A percentile compares a stretch with the other conserved stretches of the same genome.
These are phyloP conservation scores for Phalaenopsis hybrid DNA, from an alignment of 116 monocot species.

Conservation along the genomic window DNA sequence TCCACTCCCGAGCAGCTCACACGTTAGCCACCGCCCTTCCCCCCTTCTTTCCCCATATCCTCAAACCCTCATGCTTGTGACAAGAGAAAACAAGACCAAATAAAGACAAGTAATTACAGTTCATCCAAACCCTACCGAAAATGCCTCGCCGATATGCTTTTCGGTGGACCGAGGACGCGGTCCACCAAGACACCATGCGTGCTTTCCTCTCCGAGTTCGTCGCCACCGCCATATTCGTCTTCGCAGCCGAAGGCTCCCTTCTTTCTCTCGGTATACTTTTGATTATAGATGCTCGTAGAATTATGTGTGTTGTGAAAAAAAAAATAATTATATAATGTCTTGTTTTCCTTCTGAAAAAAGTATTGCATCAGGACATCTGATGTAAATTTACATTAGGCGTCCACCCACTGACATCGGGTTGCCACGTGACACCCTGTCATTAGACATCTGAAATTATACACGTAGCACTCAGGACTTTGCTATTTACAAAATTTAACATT, in stretches of 20 bases:
- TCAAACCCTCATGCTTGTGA: not conserved
- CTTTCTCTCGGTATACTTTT: conserved; percentile 48
- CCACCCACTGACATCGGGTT: too few species aligned
- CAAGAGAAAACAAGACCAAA: not conserved
- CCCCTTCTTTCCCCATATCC: not conserved
- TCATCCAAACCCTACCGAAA: conserved; percentile 10
- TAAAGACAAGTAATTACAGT: too few species aligned
- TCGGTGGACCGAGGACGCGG: conserved; percentile 54
- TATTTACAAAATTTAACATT: too few species aligned
- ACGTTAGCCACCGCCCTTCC: not conserved
- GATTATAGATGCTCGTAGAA: too few species aligned
- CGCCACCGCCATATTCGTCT: conserved; percentile 84
- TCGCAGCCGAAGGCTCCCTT: conserved; percentile 80
- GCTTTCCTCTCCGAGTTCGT: conserved; percentile 74
- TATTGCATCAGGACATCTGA: too few species aligned
- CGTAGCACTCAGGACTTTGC: too few species aligned
- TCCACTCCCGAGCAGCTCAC: not conserved
- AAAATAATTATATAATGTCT: too few species aligned
- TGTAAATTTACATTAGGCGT: too few species aligned
- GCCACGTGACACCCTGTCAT: too few species aligned
- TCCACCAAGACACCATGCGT: conserved; percentile 54
- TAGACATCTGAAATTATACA: too few species aligned
- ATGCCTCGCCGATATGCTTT: conserved; percentile 39
- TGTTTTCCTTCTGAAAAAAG: too few species aligned
- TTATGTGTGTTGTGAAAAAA: too few species aligned